A percentile compares a stretch with the other conserved stretches of the same genome.
These are phyloP conservation scores for Microbotryum silenes-acaulis DNA, from an alignment of 1,284 basidiomycete genomes.

Conservation along the genomic window DNA sequence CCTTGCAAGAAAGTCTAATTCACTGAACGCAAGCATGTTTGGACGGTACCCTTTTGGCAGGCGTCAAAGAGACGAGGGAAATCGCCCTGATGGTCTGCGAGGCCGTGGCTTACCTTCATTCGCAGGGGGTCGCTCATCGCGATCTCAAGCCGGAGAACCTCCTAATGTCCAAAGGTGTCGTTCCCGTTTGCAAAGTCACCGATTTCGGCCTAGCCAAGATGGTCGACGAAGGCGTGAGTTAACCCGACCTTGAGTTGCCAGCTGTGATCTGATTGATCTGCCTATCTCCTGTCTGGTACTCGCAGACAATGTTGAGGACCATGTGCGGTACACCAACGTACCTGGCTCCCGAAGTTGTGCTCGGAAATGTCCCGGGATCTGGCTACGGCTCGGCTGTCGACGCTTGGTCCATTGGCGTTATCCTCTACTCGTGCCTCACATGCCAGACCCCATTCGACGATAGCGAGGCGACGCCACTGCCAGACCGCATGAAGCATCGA, in stretches of 20 bases:
- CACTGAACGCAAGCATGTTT: constrained; percentile 32
- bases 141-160: constrained; percentile 90
- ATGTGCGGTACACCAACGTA: constrained; percentile 81
- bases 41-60: constrained; percentile 41
- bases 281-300: not conserved
- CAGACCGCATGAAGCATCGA: constrained; percentile 32
- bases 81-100: constrained; percentile 67
- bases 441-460: constrained; percentile 59
- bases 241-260: not conserved
- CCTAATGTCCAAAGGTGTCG: constrained; percentile 56
- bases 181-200: constrained; percentile 69
- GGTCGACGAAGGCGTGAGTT: constrained; percentile 49
- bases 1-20: constrained; percentile 13
- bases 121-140: constrained; percentile 68
- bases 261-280: not conserved
- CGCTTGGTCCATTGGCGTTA: constrained; percentile 87
- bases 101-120: constrained; percentile 60
- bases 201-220: constrained; percentile 91
- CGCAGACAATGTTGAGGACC: constrained; percentile 48
- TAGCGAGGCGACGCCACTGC: constrained; percentile 48
- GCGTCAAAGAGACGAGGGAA: constrained; percentile 52
- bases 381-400: constrained; percentile 80
- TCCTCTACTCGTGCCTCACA: constrained; percentile 75
- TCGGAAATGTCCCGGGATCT: constrained; percentile 51
- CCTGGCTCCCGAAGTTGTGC: constrained; percentile 80